Percentiles rank a stretch among this genome's conserved stretches.
Evolutionary conservation across 2,329 filamentous ascomycete species (phyloP).

Genomic region (Colletotrichum cuscutae): DNA sequence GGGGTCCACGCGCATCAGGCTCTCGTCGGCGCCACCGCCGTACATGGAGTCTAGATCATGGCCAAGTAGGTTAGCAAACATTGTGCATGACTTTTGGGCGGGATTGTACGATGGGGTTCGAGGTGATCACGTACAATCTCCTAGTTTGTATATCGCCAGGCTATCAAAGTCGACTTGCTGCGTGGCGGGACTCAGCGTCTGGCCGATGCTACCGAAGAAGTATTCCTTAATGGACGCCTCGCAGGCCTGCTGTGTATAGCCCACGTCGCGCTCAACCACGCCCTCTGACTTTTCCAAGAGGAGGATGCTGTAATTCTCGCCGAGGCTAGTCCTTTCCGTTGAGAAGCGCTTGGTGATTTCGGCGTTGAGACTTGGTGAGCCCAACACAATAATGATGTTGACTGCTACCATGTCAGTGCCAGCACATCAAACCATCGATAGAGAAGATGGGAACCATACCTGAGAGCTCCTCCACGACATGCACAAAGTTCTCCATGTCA

Average conservation of each 20-base stretch:
- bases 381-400: constrained; percentile 84
- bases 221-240: constrained; percentile 89
- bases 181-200: constrained; percentile 86
- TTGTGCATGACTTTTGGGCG: not conserved
- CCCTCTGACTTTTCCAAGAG: constrained; percentile 87
- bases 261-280: constrained; percentile 78
- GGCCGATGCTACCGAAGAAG: constrained; percentile 86
- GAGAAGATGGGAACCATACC: constrained; percentile 41
- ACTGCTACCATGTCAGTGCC: constrained; percentile 63
- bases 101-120: no score
- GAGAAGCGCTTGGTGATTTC: constrained; percentile 79
- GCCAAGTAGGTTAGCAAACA: not conserved
- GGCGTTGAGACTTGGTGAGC: constrained; percentile 79
- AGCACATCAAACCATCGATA: no score
- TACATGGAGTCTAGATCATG: constrained; percentile 40
- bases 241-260: constrained; percentile 77
- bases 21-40: constrained; percentile 44
- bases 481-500: constrained; percentile 80
- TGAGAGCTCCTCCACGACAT: constrained; percentile 72
- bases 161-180: constrained; percentile 84
- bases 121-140: constrained; percentile 60
- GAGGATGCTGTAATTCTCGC: constrained; percentile 79
- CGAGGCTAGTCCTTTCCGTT: constrained; percentile 62
- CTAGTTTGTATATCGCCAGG: constrained; percentile 77
- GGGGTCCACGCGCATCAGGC: constrained; percentile 73